These are phyloP conservation scores for Aegilops umbellulata DNA, from an alignment of 176 grass and related monocot genomes.

Conservation along the genomic window DNA sequence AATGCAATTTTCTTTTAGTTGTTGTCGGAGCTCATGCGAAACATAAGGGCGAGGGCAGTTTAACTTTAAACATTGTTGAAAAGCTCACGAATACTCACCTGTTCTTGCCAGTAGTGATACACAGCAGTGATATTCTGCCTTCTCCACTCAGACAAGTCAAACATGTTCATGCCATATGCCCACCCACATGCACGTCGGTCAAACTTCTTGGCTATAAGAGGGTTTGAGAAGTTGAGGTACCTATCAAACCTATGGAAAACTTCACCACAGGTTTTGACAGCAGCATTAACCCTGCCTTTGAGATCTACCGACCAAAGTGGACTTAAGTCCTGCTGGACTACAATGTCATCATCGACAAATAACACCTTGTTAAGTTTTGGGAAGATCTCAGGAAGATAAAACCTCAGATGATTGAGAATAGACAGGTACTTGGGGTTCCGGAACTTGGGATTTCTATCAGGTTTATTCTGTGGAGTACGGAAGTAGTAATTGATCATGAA, in stretches of 20 bases:
- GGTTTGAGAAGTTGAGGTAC: slow-evolving; percentile 87
- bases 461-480: slow-evolving; percentile 34
- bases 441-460: slow-evolving; percentile 63
- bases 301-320: slow-evolving; percentile 71
- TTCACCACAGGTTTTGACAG: slow-evolving; percentile 67
- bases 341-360: slow-evolving; percentile 85
- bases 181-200: slow-evolving; percentile 75
- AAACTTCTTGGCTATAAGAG: slow-evolving; percentile 68
- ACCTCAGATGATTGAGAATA: slow-evolving; percentile 73
- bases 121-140: slow-evolving; percentile 73
- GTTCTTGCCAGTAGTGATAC: slow-evolving; percentile 82
- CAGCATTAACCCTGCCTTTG: slow-evolving; percentile 73
- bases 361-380: slow-evolving; percentile 77
- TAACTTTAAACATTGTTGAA: neutral
- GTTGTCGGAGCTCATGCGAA: neutral
- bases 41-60: neutral
- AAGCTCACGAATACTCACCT: slow-evolving; percentile 38
- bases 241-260: slow-evolving; percentile 82
- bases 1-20: neutral
- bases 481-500: slow-evolving; percentile 90
- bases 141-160: slow-evolving; percentile 85
- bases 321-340: slow-evolving; percentile 65
- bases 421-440: slow-evolving; percentile 82
- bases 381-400: slow-evolving; percentile 83
- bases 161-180: slow-evolving; percentile 92